phyloP scores from a whole-genome alignment of 495 filamentous ascomycete genomes.

The Bathelium albidoporum region DNA sequence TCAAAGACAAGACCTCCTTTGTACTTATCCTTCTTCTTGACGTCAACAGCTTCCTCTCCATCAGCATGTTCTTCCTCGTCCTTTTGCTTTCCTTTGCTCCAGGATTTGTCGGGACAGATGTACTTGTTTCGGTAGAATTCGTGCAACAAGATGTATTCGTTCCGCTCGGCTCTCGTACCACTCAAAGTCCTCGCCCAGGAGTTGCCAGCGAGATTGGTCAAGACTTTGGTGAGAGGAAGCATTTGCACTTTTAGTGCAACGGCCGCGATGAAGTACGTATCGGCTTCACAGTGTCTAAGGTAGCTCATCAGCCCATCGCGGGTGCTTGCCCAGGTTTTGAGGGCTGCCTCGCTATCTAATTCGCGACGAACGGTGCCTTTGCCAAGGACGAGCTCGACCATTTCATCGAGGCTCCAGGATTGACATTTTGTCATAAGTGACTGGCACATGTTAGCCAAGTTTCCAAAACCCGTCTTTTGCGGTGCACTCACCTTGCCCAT shows the following conservation, averaged over 20 bases:
- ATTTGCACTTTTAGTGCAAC: constrained; percentile 81
- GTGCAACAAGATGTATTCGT: constrained; percentile 97
- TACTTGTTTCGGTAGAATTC: constrained; percentile 95
- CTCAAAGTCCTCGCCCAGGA: constrained; percentile 95
- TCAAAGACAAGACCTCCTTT: constrained; percentile 98
- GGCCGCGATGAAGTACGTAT: constrained; percentile 92
- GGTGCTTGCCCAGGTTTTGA: constrained; percentile 78
- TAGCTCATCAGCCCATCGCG: constrained; percentile 88
- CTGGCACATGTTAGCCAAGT: constrained; percentile 32
- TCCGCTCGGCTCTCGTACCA: constrained; percentile 90
- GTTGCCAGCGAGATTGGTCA: constrained; percentile 95
- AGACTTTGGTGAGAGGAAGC: constrained; percentile 82
- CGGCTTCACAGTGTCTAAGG: constrained; percentile 79
- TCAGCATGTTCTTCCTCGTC: constrained; percentile 60
- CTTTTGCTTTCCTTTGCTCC: constrained; percentile 58
- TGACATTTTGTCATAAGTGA: constrained; percentile 95
- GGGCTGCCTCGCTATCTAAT: constrained; percentile 72
- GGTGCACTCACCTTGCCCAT: constrained; percentile 60
- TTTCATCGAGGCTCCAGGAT: constrained; percentile 94
- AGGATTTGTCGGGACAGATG: constrained; percentile 88
- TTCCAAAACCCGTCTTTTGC: neutral
- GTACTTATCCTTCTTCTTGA: constrained; percentile 96
- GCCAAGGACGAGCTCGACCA: constrained; percentile 82
- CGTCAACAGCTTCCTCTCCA: constrained; percentile 58
- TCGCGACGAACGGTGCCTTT: constrained; percentile 60